Evolutionary conservation across 345 rosid genomes (phyloP), one percentile per base, ranked within the genome.

Genomic region (Trapa incisa): DNA sequence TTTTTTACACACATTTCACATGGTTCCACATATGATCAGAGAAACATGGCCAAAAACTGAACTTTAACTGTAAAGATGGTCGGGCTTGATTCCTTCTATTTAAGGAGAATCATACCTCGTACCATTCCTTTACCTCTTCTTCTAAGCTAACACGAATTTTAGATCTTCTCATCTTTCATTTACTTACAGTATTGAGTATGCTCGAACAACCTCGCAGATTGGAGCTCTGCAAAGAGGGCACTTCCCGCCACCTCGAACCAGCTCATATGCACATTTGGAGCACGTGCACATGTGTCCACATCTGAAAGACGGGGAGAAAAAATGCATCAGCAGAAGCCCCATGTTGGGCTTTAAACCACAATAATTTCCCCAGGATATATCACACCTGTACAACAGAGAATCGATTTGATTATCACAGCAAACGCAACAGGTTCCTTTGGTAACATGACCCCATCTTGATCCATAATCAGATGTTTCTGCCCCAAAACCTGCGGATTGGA

Each of bases 271-370:
- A 68, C 97, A 91, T 79, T 89, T 88, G 67, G 93, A 89, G 68
- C 97, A 95, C 60, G 96, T 91, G 76, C 97, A 95, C 99, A 95
- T 91, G 80, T 95, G 99, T 57, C 99, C 99, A 17, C 99, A 95
- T 81, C 97, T 95, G 87, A 54, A 56, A 15, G 43, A 1, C 1
- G 45, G 14, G 14, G 14, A 58, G 11, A 17, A 47, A 33, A 43
- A 37, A 15, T 15, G 48, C 57, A 50, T 32, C 61, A 42, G 14
- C 35, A 33, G 39, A 52, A n/a, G 54, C n/a, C 43, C 22, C 47
- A 63, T 15, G 16, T 41, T 32, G 41, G 67, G 50, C 35, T 41
- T 7, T 12, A 36, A 5, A 17, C 37, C 1, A 39, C 14, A 15
- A 37, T 10, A 10, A 15, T 39, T 37, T 15, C 32, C 4, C 37